phyloP scores from a whole-genome alignment of 441 rosid genomes.

The Brassica balearica region DNA sequence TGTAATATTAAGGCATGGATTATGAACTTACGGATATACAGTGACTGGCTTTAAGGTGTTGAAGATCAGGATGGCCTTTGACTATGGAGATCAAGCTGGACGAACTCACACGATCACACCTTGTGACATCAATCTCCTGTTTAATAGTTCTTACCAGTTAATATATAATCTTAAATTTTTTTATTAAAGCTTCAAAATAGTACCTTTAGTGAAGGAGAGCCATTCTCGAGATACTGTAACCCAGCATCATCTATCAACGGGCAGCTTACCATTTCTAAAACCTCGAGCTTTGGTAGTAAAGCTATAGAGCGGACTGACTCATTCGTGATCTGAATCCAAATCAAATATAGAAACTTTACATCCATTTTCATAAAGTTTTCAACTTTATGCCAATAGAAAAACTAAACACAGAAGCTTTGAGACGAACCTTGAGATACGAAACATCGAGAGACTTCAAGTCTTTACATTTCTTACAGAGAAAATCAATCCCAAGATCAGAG shows the following conservation, averaged over 20 bases:
- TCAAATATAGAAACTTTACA: conserved; percentile 21
- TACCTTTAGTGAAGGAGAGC: conserved; percentile 77
- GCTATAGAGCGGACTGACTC: conserved; percentile 73
- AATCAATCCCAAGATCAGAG: conserved; percentile 78
- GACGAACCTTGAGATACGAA: conserved; percentile 83
- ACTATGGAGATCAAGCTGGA: conserved; percentile 59
- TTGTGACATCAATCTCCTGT: conserved; percentile 77
- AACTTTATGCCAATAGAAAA: not conserved
- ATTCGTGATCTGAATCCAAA: conserved; percentile 67
- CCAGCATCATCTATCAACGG: conserved; percentile 73
- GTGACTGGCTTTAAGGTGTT: conserved; percentile 64
- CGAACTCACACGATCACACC: conserved; percentile 71
- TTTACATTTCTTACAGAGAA: conserved; percentile 76
- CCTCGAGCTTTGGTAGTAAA: conserved; percentile 65
- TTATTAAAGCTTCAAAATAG: conserved; percentile 5
- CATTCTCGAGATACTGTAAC: conserved; percentile 60
- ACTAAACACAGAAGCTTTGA: not conserved
- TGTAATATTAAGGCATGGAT: not conserved
- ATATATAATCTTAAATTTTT: not conserved
- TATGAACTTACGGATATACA: conserved; percentile 65
- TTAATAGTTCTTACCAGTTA: not conserved
- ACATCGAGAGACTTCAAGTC: conserved; percentile 70
- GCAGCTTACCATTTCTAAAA: conserved; percentile 65
- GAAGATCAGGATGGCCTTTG: conserved; percentile 65
- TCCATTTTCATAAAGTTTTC: not conserved